These are phyloP conservation scores for Neobulgaria alba DNA, from an alignment of 2,329 filamentous ascomycete genomes.

Conservation along the genomic window DNA sequence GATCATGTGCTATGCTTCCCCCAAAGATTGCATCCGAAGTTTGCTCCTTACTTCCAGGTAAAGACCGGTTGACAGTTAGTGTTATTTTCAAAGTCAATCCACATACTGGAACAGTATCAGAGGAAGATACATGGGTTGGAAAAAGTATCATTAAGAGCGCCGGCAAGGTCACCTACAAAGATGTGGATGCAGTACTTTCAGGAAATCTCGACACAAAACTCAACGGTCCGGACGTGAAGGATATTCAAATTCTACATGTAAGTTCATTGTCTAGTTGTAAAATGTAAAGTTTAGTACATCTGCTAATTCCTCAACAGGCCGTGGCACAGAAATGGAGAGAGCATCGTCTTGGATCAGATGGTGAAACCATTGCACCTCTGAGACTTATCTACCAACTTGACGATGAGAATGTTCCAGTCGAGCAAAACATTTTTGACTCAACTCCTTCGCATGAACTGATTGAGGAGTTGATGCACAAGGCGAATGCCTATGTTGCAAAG, in stretches of 20 bases:
- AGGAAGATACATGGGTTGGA: slow-evolving; percentile 88
- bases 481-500: slow-evolving; percentile 82
- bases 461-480: slow-evolving; percentile 90
- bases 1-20: slow-evolving; percentile 75
- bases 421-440: slow-evolving; percentile 92
- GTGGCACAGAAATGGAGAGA: slow-evolving; percentile 89
- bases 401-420: slow-evolving; percentile 95
- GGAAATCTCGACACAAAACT: slow-evolving; percentile 55
- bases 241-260: slow-evolving; percentile 71
- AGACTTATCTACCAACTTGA: slow-evolving; percentile 89
- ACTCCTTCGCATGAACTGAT: slow-evolving; percentile 84
- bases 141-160: slow-evolving; percentile 89
- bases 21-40: slow-evolving; percentile 77
- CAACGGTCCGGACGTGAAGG: slow-evolving; percentile 58
- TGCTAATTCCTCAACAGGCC: slow-evolving; percentile 39
- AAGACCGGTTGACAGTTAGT: slow-evolving; percentile 85
- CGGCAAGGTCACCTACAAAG: slow-evolving; percentile 74
- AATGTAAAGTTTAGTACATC: too few species aligned
- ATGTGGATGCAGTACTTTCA: slow-evolving; percentile 75
- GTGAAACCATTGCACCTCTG: slow-evolving; percentile 72
- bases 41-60: slow-evolving; percentile 76
- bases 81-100: slow-evolving; percentile 88
- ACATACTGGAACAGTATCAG: slow-evolving; percentile 66
- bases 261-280: slow-evolving; percentile 25
- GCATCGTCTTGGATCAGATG: slow-evolving; percentile 70